Evolutionary conservation across 164 flowering plant species (phyloP), one percentile per base, ranked within the genome.

Genomic region (Macadamia integrifolia): DNA sequence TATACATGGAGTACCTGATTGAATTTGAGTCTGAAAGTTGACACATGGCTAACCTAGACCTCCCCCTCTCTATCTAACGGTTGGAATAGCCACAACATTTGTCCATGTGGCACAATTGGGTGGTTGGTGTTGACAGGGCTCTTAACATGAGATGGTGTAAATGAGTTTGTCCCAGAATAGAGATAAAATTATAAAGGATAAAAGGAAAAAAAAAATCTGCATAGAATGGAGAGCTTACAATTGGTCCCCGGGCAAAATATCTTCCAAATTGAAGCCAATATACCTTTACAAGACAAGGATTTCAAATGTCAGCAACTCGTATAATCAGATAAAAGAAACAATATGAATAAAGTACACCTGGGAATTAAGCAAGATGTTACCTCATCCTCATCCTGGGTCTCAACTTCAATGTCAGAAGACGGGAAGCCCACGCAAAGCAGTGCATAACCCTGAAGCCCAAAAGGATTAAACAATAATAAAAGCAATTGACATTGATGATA

Each of bases 191-290:
- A 23, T 23, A 23, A 23, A 23, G 23, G 23, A 23, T 23, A 23
- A 23, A 23, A 23, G 40, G 40, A 35, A 35, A 35, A 35, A 35
- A 35, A 35, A 35, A 35, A 35, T 35, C 40, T 11, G 28, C 31
- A 60, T 6, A 48, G 49, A 35, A 55, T 17, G 1, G 15, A 18
- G 58, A 29, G 77, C 96, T 87, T 86, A 91, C 98, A 72, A 93
- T 73, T 32, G 97, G 96, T 57, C 98, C 97, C 65, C 89, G 85
- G 3, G 96, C 98, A 80, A 93, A 93, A 82, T 91, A 91, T 86
- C 98, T 85, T 71, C 98, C 98, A 77, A 93, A 93, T 71, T 93
- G 98, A 73, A 93, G 97, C 98, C 98, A 93, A 72, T 93, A 93
- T 6, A 93, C 97, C 98, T 93, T 86, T 58, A 74, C 42, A 74